Conservation (phyloP, 768 basidiomycete species). For the Leccinellum luteum region DNA sequence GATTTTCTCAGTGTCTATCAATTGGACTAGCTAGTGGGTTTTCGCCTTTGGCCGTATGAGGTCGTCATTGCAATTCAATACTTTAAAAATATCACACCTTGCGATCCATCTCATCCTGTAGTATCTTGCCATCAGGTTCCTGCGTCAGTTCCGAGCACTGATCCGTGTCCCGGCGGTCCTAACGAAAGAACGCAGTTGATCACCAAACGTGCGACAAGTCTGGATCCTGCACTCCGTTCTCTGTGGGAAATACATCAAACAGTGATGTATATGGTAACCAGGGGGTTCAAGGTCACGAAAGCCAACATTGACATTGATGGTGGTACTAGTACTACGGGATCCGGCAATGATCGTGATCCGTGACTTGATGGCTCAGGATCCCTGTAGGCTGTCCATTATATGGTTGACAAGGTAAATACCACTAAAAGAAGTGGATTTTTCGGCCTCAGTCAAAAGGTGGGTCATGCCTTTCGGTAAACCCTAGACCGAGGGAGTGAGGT, state of each 20-base stretch:
- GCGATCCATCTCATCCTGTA: background rate
- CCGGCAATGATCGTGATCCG: background rate
- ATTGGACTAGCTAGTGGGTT: background rate
- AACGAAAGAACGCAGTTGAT: background rate
- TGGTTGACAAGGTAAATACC: no score
- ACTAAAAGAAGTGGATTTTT: background rate
- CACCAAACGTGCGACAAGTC: background rate
- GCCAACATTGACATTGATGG: background rate
- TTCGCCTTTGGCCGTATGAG: background rate
- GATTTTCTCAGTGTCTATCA: background rate
- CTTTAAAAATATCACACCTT: background rate
- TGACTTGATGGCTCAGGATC: background rate
- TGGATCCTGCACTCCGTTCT: background rate
- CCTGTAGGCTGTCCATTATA: background rate
- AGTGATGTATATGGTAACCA: background rate
- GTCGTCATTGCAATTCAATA: background rate
- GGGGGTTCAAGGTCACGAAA: background rate
- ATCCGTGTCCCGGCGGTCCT: slow-evolving; percentile 5
- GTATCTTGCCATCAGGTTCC: background rate
- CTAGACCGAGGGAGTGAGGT: no score
- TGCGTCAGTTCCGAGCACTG: background rate
- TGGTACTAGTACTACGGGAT: background rate
- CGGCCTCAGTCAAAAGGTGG: background rate
- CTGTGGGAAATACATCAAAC: background rate
- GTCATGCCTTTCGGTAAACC: background rate